Evolutionary conservation across 139 green algal genomes (phyloP).

Genomic region (Coelastrella sp.): DNA sequence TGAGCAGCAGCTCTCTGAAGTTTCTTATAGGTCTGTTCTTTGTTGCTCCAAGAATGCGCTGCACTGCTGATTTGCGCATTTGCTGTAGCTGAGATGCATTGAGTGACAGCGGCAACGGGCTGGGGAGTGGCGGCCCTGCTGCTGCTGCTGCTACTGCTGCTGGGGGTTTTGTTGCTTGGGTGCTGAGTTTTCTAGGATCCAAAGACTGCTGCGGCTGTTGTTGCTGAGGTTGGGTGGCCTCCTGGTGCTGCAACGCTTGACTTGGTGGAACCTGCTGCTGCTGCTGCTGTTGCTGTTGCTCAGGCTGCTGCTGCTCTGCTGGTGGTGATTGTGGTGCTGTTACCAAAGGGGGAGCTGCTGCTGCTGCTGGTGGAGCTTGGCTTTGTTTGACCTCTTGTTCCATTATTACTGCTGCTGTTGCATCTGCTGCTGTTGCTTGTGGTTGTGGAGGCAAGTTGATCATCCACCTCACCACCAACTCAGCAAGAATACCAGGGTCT

Average conservation of each 20-base stretch:
- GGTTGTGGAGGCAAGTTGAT: slow-evolving; percentile 50
- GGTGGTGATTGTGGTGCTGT: neutral
- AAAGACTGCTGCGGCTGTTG: neutral
- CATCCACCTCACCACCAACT: slow-evolving; percentile 64
- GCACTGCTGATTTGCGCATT: slow-evolving; percentile 63
- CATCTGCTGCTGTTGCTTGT: slow-evolving; percentile 50
- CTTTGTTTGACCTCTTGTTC: neutral
- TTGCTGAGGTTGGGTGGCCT: slow-evolving; percentile 11
- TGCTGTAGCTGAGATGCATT: slow-evolving; percentile 27
- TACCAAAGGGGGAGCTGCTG: neutral
- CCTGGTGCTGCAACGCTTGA: slow-evolving; percentile 26
- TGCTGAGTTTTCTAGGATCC: neutral
- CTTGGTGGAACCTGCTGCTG: neutral
- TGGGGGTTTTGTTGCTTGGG: neutral
- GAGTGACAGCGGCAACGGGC: slow-evolving; percentile 43
- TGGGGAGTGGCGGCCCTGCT: neutral
- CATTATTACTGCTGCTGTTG: too few relatives aligned
- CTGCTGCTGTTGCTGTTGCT: neutral
- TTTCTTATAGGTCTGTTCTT: slow-evolving; percentile 34
- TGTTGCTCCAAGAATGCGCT: slow-evolving; percentile 61
- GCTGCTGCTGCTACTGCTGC: neutral
- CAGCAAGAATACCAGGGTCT: slow-evolving; percentile 58
- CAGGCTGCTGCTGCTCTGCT: neutral
- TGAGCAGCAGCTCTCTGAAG: slow-evolving; percentile 55
- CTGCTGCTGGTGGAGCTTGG: neutral